A percentile compares a stretch with the other conserved stretches of the same genome.
Evolutionary conservation across 1,284 basidiomycete species (phyloP).

Genomic region (Cystobasidium slooffiae): DNA sequence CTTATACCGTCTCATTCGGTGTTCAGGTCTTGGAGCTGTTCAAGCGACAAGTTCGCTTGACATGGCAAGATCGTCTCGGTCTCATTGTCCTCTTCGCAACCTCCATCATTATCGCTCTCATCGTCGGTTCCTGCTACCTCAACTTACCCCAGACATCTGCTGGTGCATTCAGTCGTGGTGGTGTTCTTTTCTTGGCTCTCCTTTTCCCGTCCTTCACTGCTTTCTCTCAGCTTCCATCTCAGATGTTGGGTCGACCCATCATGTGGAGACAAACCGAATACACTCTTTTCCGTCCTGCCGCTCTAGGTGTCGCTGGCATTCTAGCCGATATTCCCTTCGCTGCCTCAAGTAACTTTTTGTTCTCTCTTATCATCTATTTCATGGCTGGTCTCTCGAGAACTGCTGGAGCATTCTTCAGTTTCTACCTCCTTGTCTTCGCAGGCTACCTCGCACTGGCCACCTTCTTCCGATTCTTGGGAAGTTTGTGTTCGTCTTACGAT

Average conservation of each 20-base stretch:
- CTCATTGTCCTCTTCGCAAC: conserved; percentile 61
- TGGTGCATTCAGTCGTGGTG: conserved; percentile 84
- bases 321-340: conserved; percentile 62
- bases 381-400: conserved; percentile 59
- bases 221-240: conserved; percentile 61
- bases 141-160: conserved; percentile 72
- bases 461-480: conserved; percentile 62
- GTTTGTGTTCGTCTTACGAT: conserved; percentile 59
- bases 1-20: conserved; percentile 80
- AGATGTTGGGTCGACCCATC: conserved; percentile 74
- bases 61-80: conserved; percentile 81
- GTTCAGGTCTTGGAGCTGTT: conserved; percentile 74
- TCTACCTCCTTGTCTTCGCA: conserved; percentile 57
- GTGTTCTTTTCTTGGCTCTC: conserved; percentile 66
- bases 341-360: conserved; percentile 60
- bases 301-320: conserved; percentile 68
- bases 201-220: conserved; percentile 76
- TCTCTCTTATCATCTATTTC: conserved; percentile 60
- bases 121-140: conserved; percentile 64
- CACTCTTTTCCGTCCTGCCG: conserved; percentile 78
- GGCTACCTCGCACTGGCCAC: conserved; percentile 60
- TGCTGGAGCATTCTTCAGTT: conserved; percentile 62
- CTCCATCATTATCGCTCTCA: conserved; percentile 66
- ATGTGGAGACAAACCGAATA: conserved; percentile 66
- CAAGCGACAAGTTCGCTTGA: conserved; percentile 74